Conservation (phyloP, 768 basidiomycete genomes). For the Hirschioporus abietinus region DNA sequence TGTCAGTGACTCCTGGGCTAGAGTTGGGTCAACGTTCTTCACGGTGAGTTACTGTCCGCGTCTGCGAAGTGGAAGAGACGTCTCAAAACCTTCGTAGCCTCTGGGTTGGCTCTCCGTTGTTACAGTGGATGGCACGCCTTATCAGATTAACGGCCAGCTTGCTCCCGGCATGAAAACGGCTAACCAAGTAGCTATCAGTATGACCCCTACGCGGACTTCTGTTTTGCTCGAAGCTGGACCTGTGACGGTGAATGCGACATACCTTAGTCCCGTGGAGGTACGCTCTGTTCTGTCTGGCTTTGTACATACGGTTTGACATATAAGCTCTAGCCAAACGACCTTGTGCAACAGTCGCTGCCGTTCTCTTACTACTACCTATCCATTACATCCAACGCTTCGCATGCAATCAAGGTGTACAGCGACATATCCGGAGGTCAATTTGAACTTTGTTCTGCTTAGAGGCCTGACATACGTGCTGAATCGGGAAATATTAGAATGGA, state of each 20-base stretch:
- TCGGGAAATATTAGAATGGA: conserved; percentile 32
- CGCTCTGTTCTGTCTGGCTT: neutral
- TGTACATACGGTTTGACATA: neutral
- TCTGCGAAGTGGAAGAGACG: neutral
- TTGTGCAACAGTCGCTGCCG: conserved; percentile 57
- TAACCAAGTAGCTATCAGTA: neutral
- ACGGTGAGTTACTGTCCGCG: neutral
- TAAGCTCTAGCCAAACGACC: conserved; percentile 44
- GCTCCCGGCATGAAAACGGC: neutral
- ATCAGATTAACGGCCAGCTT: neutral
- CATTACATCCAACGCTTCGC: conserved; percentile 37
- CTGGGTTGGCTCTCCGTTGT: neutral
- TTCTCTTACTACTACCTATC: conserved; percentile 53
- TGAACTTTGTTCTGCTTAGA: conserved; percentile 38
- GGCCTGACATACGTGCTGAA: conserved; percentile 50
- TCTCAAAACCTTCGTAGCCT: neutral
- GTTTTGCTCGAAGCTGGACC: conserved; percentile 61
- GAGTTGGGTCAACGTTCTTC: neutral
- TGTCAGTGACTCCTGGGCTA: neutral
- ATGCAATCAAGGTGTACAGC: conserved; percentile 52
- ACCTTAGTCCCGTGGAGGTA: conserved; percentile 69
- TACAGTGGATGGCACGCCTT: neutral
- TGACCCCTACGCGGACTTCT: conserved; percentile 62
- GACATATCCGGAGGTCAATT: conserved; percentile 44
- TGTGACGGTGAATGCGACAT: conserved; percentile 55